Base-by-base conservation (phyloP, 2,329 filamentous ascomycete genomes). In the Aspergillus pseudonomiae region DNA sequence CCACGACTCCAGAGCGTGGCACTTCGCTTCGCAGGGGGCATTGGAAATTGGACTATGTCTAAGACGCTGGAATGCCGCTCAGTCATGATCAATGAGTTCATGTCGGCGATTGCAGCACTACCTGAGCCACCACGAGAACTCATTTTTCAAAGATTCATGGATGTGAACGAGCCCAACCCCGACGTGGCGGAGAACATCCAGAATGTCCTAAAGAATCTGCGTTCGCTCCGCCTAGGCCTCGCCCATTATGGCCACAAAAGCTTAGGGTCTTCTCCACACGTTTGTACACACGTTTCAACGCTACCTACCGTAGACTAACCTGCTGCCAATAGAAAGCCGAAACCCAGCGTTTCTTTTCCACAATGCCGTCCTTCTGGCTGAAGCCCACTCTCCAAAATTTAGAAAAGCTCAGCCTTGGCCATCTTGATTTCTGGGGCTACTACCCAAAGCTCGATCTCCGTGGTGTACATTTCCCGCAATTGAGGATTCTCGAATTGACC, bases 401-500 rank as follows among this genome's bases (percentile, higher is more conserved):
- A 3, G 67, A 67, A 4, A 75, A 79, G n/a, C 70, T 84, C 6
- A 80, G 78, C 0, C 63, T 84, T 0, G 82, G 74, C 63, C 73
- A 70, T 4, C 63, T 62, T 6, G 66, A 75, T 1, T 79, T 77
- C 57, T 83, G 78, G 66, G 78, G 82, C 1, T 82, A 76, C 68
- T 74, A 75, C 3, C 80, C 80, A 0, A 73, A 74, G 24, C 71
- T 79, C 46, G 75, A 82, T 34, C 73, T 82, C 14, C 67, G 69
- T 0, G 36, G 26, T 24, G 61, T 70, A 66, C 61, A 66, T n/a
- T 80, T 84, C 34, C 79, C 80, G 0, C 69, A 73, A 0, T 76
- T 84, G 5, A 74, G 75, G 36, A 72, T 77, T 0, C 73, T 85
- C 0, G 71, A 75, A 0, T 65, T 85, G 0, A 79, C 80, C 0